These are phyloP conservation scores for Quercus wislizeni DNA, from an alignment of 306 rosid genomes.

Conservation along the genomic window DNA sequence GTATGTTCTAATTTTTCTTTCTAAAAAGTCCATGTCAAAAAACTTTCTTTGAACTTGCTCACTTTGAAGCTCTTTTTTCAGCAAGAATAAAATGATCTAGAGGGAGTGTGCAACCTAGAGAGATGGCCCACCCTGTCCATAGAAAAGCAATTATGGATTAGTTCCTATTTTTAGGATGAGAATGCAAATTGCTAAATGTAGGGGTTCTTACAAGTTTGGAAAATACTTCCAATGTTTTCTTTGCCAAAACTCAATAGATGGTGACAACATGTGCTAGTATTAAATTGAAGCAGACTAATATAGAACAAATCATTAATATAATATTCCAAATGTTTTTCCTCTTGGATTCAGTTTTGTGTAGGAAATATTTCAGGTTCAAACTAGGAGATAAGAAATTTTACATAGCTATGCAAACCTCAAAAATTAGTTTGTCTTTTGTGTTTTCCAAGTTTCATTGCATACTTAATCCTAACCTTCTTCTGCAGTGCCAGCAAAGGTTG, in stretches of 20 bases:
- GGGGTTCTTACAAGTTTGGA: not conserved
- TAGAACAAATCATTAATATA: no score
- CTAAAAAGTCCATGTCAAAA: not conserved
- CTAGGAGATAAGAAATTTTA: not conserved
- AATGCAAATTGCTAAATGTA: not conserved
- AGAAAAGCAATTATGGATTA: not conserved
- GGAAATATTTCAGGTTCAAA: not conserved
- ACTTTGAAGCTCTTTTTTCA: not conserved
- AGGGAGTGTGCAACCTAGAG: no score
- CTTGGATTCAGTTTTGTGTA: conserved; percentile 7
- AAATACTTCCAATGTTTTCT: not conserved
- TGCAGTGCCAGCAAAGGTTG: conserved; percentile 70
- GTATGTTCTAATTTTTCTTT: not conserved
- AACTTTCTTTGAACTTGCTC: not conserved
- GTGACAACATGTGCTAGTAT: no score
- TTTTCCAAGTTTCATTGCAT: not conserved
- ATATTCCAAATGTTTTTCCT: not conserved
- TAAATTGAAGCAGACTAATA: no score
- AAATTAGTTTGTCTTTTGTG: not conserved
- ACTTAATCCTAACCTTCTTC: conserved; percentile 11
- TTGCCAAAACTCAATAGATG: not conserved
- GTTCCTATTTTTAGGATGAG: conserved; percentile 1
- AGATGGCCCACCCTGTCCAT: not conserved
- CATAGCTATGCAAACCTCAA: conserved; percentile 11
- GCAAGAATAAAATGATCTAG: no score